Percentiles rank a stretch among this genome's conserved stretches.
These are phyloP conservation scores for Aureobasidium subglaciale DNA, from an alignment of 2,329 filamentous ascomycete species.

Conservation along the genomic window DNA sequence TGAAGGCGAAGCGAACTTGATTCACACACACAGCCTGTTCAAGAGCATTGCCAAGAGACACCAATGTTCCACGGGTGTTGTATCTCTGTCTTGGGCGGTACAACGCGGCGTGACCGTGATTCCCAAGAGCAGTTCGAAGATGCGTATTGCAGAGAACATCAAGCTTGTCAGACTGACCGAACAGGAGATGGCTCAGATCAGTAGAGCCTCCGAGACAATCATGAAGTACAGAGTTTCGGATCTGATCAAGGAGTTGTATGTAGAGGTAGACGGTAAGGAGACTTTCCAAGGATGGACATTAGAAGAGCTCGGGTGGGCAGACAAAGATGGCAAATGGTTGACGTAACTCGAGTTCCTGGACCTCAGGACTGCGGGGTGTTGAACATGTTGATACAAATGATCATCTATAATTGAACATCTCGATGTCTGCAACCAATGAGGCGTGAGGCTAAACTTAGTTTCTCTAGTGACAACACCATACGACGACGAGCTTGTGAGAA, in stretches of 20 bases:
- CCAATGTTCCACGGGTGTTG: not conserved
- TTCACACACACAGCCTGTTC: not conserved
- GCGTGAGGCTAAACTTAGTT: too few relatives aligned
- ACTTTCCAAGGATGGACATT: slow-evolving; percentile 1
- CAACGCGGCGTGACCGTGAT: slow-evolving; percentile 1
- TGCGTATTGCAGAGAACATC: slow-evolving; percentile 5
- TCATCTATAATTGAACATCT: too few relatives aligned
- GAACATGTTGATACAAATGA: too few relatives aligned
- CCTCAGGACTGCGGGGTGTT: too few relatives aligned
- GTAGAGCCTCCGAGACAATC: not conserved
- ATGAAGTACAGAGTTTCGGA: not conserved
- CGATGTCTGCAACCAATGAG: too few relatives aligned
- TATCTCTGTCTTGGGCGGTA: slow-evolving; percentile 7
- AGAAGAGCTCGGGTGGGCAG: slow-evolving; percentile 5
- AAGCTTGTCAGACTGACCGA: not conserved
- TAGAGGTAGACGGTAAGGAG: slow-evolving; percentile 1
- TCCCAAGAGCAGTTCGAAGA: not conserved
- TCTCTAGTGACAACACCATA: too few relatives aligned
- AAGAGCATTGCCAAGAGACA: not conserved
- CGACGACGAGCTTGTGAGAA: too few relatives aligned
- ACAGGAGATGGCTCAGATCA: not conserved
- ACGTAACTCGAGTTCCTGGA: not conserved
- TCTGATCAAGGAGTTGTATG: not conserved
- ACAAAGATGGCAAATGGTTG: slow-evolving; percentile 1
- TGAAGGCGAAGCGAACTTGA: not conserved